Base-by-base conservation (phyloP, 225 moss, liverwort and hornwort genomes). In the Asterella californica region DNA sequence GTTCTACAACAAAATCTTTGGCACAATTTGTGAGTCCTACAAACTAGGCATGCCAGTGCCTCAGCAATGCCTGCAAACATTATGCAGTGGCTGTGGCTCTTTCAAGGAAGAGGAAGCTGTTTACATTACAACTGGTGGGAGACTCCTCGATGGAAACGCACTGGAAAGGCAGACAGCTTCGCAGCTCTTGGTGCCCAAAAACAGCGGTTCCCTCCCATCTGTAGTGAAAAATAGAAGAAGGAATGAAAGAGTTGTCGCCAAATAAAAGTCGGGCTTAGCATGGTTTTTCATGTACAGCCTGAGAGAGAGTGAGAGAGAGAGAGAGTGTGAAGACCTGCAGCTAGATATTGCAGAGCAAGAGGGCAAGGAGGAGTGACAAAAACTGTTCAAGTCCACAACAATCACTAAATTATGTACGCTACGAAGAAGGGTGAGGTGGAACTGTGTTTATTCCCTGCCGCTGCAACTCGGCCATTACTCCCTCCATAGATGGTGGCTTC, bases 401-500 rank as follows among this genome's bases (percentile, higher is more conserved):
- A 30, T 61, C 30, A 67, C 54, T 29, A 66, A 67, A 0, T 52
- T 79, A 64, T 59, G 45, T 65, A 63, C 27, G 75, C 79, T 91
- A 92, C 73, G 92, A 93, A 78, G 87, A 88, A 48, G 42, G 63
- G 62, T 89, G 87, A 27, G 93, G 93, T 15, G 94, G 94, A 79
- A 93, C 91, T 29, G 93, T 92, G 78, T 99, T 95, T 78, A 99
- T 93, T 66, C 97, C 97, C 83, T 99, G 97, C 15, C 92, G 91
- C 75, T 92, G 89, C 49, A 99, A 87, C 84, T 99, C 97, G 29
- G 97, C 93, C 61, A 99, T 99, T 15, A 99, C 97, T 49, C 90
- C 90, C 78, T 99, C 97, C 95, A 99, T 92, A 17, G 93, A 95
- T 15, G 97, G 97, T 0, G 95, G 93, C 86, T 99, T 99, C 70